Percentiles rank a stretch among this genome's conserved stretches.
These are phyloP conservation scores for Diversispora epigaea DNA, from an alignment of 192 early-diverging fungal species.

Conservation along the genomic window DNA sequence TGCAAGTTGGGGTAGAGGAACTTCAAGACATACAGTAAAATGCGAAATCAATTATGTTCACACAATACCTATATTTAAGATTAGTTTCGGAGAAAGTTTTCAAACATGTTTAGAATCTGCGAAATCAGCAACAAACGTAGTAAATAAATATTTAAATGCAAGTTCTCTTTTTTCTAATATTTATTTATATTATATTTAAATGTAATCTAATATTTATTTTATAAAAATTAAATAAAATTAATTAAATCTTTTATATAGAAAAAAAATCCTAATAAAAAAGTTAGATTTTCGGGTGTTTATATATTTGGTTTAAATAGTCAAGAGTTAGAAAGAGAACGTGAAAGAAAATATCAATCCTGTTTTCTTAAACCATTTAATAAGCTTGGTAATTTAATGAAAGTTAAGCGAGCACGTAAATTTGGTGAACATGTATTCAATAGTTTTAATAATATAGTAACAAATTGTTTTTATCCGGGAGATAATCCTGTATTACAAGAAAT, in stretches of 20 bases:
- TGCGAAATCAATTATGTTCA: no score
- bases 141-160: neutral
- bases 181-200: neutral
- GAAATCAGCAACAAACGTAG: neutral
- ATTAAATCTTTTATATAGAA: neutral
- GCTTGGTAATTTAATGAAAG: no score
- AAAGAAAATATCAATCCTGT: neutral
- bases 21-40: no score
- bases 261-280: neutral
- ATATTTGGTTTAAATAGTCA: neutral
- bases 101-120: no score
- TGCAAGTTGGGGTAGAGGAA: neutral
- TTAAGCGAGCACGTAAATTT: no score
- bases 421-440: no score
- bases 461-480: no score
- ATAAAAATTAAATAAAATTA: constrained; percentile 8
- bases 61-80: no score
- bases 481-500: neutral
- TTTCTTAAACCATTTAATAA: no score
- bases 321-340: neutral
- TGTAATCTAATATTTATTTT: no score
- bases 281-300: neutral
- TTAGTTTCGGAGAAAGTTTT: no score
- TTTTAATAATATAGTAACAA: no score
- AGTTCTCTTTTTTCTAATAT: neutral